Evolutionary conservation across 192 early-diverging fungal genomes (phyloP), one percentile per base, ranked within the genome.

Genomic region (Coemansia sp.): DNA sequence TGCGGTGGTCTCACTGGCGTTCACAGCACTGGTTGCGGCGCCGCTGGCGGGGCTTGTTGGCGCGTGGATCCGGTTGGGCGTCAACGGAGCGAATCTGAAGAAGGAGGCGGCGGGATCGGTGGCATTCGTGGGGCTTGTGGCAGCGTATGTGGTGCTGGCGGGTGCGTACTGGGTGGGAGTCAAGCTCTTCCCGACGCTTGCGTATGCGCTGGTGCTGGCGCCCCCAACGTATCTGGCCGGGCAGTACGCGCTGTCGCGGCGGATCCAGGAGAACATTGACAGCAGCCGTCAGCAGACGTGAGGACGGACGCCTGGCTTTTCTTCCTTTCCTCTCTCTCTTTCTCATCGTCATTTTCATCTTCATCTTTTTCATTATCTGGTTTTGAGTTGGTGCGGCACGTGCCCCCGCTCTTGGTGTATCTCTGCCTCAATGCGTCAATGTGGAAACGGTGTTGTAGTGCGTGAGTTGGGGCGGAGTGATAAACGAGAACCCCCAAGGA

Each of bases 121-220:
- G 47, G 65, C 22, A 43, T 72, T 82, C 56, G 18, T 82, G 80
- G 80, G 26, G 54, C 61, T 82, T 41, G 69, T 82, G 40, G 63
- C 75, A 15, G 69, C 72, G 36, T 82, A 82, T 36, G 65, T 82
- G 69, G 72, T 62, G 16, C 62, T 77, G 72, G 80, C 80, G 9
- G 55, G 72, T 4, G 75, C 80, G 22, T 82, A 82, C 68, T 82
- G 80, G 80, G 66, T 82, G 62, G 75, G 80, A 11, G 54, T 77
- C 45, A 63, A 65, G 66, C 68, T 82, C 67, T 63, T 82, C 48
- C 74, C 80, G 37, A 72, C 72, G 52, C 75, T 82, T 43, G 65
- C 72, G 15, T 82, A 74, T 22, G 69, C 63, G 45, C 66, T 82
- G 69, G 80, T 42, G 62, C 72, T 82, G 66, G 75, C 80, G 56